Base-by-base conservation (phyloP, 2,329 filamentous ascomycete species). In the Colletotrichum sp. region DNA sequence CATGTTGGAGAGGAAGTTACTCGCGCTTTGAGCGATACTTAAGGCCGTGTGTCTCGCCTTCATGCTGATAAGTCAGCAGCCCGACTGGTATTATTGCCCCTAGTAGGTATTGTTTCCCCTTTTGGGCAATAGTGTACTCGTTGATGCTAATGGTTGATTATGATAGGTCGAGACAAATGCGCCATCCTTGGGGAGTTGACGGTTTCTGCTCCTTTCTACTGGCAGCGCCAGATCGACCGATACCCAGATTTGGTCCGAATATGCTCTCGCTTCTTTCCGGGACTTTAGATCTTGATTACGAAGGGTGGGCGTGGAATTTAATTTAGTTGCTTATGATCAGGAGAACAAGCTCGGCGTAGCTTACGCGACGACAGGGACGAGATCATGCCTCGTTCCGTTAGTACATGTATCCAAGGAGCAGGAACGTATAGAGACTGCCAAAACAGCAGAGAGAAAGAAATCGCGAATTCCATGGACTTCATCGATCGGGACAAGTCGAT, bases 321-420 rank as follows among this genome's bases (percentile, higher is more conserved):
- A 16, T 36, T 36, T 1, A 36, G 1, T 36, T 1, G 34, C 0
- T 0, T 16, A 36, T 36, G 34, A 36, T 8, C 0, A 36, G 0
- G 34, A 36, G 34, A 36, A 8, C 34, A 36, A 16, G 34, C 34
- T 36, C 34, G 3, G 0, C 34, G 34, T 36, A 36, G 7, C 34
- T 36, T 36, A 16, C 34, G 7, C 34, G 34, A 36, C 15, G 1
- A 36, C 34, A 36, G 34, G 15, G 1, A 36, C 15, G 15, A 36
- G 34, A 36, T 0, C 34, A 36, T 1, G 34, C 1, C 34, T 36
- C 15, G 15, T 36, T 36, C 7, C 15, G 34, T 36, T 8, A 36
- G 34, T 36, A 36, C 15, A 5, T 0, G 15, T 36, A 36, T 36
- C 34, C 15, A 36, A 36, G 34, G 7, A 0, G 34, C 34, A 36